These are phyloP conservation scores for Clarkia xantiana DNA, from an alignment of 345 rosid genomes.

Conservation along the genomic window DNA sequence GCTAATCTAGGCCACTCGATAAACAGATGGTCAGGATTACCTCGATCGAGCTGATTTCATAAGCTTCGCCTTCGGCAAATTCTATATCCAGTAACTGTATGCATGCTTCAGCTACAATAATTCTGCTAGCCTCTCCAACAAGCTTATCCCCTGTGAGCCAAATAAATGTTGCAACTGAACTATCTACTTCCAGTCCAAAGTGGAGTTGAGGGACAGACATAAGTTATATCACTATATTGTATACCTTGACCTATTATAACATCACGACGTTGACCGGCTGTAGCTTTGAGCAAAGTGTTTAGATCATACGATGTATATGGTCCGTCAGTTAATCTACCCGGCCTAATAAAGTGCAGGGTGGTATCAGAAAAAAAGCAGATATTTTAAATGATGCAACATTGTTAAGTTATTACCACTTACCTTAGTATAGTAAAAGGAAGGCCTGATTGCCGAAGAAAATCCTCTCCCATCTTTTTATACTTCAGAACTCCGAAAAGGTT, in stretches of 20 bases:
- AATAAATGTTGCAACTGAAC: background rate
- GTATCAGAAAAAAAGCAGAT: background rate
- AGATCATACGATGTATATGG: constrained; percentile 97
- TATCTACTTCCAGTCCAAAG: constrained; percentile 1
- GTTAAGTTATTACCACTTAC: constrained; percentile 13
- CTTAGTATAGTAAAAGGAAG: constrained; percentile 90
- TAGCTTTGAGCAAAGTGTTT: constrained; percentile 88
- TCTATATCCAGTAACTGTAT: constrained; percentile 80
- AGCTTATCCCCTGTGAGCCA: constrained; percentile 61
- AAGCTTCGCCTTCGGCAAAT: constrained; percentile 57
- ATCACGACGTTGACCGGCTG: constrained; percentile 79
- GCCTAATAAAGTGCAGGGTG: constrained; percentile 23
- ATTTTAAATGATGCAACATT: background rate
- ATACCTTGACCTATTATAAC: constrained; percentile 78
- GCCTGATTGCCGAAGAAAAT: constrained; percentile 61
- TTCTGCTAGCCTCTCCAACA: constrained; percentile 79
- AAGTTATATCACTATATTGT: background rate
- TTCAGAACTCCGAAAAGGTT: constrained; percentile 94
- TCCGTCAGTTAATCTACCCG: constrained; percentile 95
- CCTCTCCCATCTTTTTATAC: constrained; percentile 96
- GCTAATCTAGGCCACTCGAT: background rate
- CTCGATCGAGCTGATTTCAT: constrained; percentile 76
- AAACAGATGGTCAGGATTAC: constrained; percentile 16
- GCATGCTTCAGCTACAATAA: constrained; percentile 96
- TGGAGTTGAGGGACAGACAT: background rate